Conservation (phyloP, 2,329 filamentous ascomycete species). For the Apiospora phragmitis region DNA sequence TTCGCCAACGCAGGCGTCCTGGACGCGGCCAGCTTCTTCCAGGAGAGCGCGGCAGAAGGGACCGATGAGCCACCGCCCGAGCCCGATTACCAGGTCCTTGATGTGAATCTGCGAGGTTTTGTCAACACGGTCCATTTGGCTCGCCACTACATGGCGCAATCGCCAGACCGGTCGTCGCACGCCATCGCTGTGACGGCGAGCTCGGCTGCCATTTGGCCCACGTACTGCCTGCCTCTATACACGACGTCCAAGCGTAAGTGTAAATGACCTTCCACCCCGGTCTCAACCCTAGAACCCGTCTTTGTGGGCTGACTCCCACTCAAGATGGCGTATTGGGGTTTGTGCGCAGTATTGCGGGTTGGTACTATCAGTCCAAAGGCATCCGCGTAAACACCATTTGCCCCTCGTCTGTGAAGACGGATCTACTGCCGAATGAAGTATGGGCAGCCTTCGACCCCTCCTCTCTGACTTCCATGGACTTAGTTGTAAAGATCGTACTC, state of each 20-base stretch:
- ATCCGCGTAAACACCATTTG: slow-evolving; percentile 10
- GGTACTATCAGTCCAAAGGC: slow-evolving; percentile 4
- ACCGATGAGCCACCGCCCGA: slow-evolving; percentile 7
- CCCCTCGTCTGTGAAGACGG: slow-evolving; percentile 5
- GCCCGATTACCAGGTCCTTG: slow-evolving; percentile 1
- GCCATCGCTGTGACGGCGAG: slow-evolving; percentile 10
- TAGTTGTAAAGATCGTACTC: background rate
- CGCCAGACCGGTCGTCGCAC: background rate
- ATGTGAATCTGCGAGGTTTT: slow-evolving; percentile 3
- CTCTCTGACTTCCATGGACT: background rate
- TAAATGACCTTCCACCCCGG: background rate
- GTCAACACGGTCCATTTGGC: slow-evolving; percentile 6
- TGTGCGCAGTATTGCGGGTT: slow-evolving; percentile 8
- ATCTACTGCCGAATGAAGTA: background rate
- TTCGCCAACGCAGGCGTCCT: slow-evolving; percentile 12
- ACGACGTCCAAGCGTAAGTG: slow-evolving; percentile 7
- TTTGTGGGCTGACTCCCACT: background rate
- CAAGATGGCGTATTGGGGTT: slow-evolving; percentile 11
- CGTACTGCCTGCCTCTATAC: background rate
- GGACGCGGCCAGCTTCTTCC: slow-evolving; percentile 3
- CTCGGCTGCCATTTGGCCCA: background rate
- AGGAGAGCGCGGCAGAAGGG: background rate
- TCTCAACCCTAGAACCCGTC: background rate
- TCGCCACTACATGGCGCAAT: slow-evolving; percentile 10
- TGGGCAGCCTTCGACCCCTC: background rate